A percentile compares a stretch with the other conserved stretches of the same genome.
phyloP scores from a whole-genome alignment of 805 yeast genomes.

The Saccharomyces eubayanus region DNA sequence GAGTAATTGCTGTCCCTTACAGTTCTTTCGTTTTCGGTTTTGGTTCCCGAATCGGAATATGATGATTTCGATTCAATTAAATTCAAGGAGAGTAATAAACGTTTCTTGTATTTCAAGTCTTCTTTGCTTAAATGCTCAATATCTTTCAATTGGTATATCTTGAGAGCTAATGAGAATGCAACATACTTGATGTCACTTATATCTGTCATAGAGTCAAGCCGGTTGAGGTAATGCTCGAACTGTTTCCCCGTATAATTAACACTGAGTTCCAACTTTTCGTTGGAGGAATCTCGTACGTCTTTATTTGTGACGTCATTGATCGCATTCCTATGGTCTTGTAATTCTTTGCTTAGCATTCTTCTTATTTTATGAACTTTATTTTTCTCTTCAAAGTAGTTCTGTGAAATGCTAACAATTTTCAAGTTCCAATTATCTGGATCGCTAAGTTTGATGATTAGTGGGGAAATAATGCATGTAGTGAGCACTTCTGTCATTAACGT shows the following conservation, averaged over 20 bases:
- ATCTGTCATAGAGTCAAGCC: conserved; percentile 14
- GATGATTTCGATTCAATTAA: conserved; percentile 20
- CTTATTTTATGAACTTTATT: conserved; percentile 66
- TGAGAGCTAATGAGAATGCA: conserved; percentile 12
- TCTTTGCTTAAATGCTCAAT: conserved; percentile 1
- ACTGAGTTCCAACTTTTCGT: conserved; percentile 6
- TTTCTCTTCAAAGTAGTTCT: conserved; percentile 61
- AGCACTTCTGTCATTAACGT: conserved; percentile 56
- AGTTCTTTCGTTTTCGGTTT: background rate
- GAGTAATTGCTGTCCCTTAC: background rate
- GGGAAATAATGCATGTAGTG: conserved; percentile 47
- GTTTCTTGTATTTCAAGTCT: conserved; percentile 8
- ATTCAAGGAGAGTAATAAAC: conserved; percentile 19
- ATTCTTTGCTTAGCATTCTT: conserved; percentile 60
- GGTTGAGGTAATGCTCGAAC: conserved; percentile 24
- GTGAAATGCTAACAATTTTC: conserved; percentile 47
- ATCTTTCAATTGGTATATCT: conserved; percentile 12
- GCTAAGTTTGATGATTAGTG: conserved; percentile 42
- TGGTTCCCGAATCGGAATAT: conserved; percentile 1
- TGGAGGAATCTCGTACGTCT: background rate
- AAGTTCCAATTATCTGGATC: conserved; percentile 77
- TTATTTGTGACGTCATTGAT: conserved; percentile 4
- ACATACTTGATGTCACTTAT: conserved; percentile 12
- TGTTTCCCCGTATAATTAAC: conserved; percentile 13
- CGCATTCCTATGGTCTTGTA: conserved; percentile 21